A percentile compares a stretch with the other conserved stretches of the same genome.
Conservation (phyloP, 2,329 filamentous ascomycete genomes). For the Scolecobasidium constrictum region DNA sequence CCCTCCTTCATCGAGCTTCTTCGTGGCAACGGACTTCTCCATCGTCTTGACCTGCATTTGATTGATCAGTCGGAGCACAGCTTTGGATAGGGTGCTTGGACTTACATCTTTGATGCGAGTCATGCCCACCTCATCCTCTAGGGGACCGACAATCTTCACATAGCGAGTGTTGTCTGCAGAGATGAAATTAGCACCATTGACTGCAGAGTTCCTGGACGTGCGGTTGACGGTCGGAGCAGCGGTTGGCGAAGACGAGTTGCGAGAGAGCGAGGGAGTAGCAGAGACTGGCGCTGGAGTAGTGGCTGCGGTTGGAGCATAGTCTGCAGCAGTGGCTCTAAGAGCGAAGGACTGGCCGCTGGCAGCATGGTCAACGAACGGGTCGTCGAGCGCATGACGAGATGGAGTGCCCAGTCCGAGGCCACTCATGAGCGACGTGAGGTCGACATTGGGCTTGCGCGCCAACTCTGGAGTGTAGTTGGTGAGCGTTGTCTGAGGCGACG, state of each 20-base stretch:
- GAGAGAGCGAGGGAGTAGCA: background rate
- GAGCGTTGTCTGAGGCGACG: conserved; percentile 7
- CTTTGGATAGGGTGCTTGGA: background rate
- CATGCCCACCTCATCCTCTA: background rate
- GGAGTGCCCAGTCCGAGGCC: background rate
- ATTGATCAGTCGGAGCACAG: background rate
- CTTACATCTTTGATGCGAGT: background rate
- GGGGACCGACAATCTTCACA: background rate
- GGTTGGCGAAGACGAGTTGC: conserved; percentile 1
- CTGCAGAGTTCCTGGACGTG: background rate
- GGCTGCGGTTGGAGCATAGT: conserved; percentile 3
- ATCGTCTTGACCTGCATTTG: background rate
- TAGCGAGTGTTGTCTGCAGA: background rate
- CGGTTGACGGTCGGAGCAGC: background rate
- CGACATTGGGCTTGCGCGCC: background rate
- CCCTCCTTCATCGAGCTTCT: conserved; percentile 4
- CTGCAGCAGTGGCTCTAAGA: conserved; percentile 5
- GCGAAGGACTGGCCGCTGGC: background rate
- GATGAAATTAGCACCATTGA: too few species aligned
- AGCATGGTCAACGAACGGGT: conserved; percentile 5
- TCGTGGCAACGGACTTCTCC: conserved; percentile 2
- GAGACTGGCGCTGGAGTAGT: background rate
- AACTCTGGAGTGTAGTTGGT: conserved; percentile 7
- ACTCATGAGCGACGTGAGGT: conserved; percentile 1
- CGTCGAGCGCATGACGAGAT: background rate